Percentiles rank a stretch among this genome's conserved stretches.
Conservation (phyloP, 169 alveolate genomes). For the Plasmodium berghei region DNA sequence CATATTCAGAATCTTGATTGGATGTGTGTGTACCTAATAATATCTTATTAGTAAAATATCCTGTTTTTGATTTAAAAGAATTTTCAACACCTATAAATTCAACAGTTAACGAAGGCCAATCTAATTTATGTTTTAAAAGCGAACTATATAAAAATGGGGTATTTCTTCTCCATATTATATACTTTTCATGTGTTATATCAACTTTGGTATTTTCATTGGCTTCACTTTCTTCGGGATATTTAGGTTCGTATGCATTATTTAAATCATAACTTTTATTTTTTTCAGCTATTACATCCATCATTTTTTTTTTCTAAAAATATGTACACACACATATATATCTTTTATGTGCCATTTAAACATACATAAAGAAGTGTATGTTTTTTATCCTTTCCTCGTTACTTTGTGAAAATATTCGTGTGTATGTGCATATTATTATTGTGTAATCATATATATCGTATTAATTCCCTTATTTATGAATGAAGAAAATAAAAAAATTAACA, state of each 20-base stretch:
- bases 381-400: no score
- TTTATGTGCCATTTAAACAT: no score
- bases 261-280: constrained; percentile 10
- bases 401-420: no score
- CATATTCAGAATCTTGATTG: constrained; percentile 91
- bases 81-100: constrained; percentile 82
- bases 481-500: no score
- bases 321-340: no score
- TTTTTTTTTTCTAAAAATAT: neutral
- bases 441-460: no score
- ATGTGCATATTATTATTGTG: no score
- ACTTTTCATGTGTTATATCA: constrained; percentile 32
- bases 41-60: constrained; percentile 88
- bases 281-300: constrained; percentile 1
- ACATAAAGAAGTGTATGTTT: no score
- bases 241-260: constrained; percentile 20
- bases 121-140: constrained; percentile 92
- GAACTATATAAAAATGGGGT: constrained; percentile 96
- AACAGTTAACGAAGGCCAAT: constrained; percentile 97
- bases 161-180: constrained; percentile 94
- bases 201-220: constrained; percentile 20
- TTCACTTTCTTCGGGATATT: constrained; percentile 20
- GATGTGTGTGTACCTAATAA: constrained; percentile 95
- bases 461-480: no score
- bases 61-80: constrained; percentile 78